A percentile compares a stretch with the other conserved stretches of the same genome.
phyloP scores from a whole-genome alignment of 441 rosid genomes.

The Croton laevigatus region DNA sequence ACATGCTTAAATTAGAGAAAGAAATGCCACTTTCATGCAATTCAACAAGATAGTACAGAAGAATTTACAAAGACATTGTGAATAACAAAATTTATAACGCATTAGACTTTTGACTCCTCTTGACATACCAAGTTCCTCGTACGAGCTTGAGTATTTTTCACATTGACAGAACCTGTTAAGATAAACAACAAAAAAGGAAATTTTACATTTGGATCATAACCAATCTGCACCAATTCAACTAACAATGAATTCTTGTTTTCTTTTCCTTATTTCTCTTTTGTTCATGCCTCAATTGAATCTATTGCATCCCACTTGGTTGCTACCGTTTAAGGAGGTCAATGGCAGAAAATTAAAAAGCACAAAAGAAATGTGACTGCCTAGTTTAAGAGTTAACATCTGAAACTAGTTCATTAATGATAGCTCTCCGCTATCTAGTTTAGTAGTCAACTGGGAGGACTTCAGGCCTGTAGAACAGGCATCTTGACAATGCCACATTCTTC shows the following conservation, averaged over 20 bases:
- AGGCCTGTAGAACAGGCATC: background rate
- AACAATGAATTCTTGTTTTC: background rate
- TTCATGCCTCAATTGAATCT: too few relatives aligned
- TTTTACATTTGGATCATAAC: background rate
- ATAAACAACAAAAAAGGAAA: background rate
- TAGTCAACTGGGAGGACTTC: background rate
- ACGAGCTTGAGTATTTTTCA: slow-evolving; percentile 7
- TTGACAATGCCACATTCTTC: background rate
- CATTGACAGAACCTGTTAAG: slow-evolving; percentile 30
- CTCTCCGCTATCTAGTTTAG: background rate
- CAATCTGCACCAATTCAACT: background rate
- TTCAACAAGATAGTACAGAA: background rate
- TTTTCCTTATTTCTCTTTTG: background rate
- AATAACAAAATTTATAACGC: background rate
- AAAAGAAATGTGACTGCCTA: background rate
- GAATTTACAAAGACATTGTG: slow-evolving; percentile 9
- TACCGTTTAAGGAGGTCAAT: background rate
- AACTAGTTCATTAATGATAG: background rate
- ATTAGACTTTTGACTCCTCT: background rate
- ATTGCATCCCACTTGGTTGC: too few relatives aligned
- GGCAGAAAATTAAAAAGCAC: background rate
- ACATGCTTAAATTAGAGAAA: background rate
- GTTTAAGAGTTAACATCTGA: background rate
- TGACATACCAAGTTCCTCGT: slow-evolving; percentile 20
- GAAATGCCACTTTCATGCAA: background rate